Base-by-base conservation (phyloP, 139 green algal genomes). In the Ettlia oleoabundans region DNA sequence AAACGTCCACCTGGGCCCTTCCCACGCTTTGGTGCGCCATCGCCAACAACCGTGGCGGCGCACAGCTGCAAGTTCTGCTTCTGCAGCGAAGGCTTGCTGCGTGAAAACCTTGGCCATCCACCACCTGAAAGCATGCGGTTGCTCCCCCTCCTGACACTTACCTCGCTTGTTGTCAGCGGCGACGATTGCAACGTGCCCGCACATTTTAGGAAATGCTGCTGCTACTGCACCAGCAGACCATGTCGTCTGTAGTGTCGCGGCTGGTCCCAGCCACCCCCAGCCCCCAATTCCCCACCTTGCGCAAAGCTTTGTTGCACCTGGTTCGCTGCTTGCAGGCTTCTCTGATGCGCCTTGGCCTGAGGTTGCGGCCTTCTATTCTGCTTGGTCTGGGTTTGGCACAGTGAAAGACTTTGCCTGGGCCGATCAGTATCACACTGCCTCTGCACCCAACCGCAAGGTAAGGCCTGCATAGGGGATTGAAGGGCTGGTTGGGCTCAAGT, bases 331-430 rank as follows among this genome's bases (percentile, higher is more conserved):
- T 40, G 42, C 86, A 79, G 87, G 92, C 43, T 76, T 33, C 8
- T 87, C 78, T 24, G 58, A 40, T 2, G 79, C 85, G 0, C 52
- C 83, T 7, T 88, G 86, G 47, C 64, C 82, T 0, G 82, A 93
- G 37, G 94, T 98, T 10, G 80, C 82, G 1, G 74, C 85, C 18
- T 99, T 99, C 84, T 99, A 99, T 83, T 58, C 77, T 33, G 76
- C 83, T 66, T 99, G 96, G 95, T 32, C n/a, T 4, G 84, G 87
- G 84, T 99, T 98, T 74, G 74, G 83, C 30, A 96, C 93, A 1
- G 58, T 75, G 33, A 94, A 95, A 82, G 88, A 90, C 77, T 99
- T 98, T 89, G 84, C 90, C 0, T 99, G 96, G 95, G 87, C 90
- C 1, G 94, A 98, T 72, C 55, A 90, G 47, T 96, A 98, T 89